Percentiles rank a stretch among this genome's conserved stretches.
Evolutionary conservation across 805 yeast genomes (phyloP).

Genomic region (Yarrowia sp.): DNA sequence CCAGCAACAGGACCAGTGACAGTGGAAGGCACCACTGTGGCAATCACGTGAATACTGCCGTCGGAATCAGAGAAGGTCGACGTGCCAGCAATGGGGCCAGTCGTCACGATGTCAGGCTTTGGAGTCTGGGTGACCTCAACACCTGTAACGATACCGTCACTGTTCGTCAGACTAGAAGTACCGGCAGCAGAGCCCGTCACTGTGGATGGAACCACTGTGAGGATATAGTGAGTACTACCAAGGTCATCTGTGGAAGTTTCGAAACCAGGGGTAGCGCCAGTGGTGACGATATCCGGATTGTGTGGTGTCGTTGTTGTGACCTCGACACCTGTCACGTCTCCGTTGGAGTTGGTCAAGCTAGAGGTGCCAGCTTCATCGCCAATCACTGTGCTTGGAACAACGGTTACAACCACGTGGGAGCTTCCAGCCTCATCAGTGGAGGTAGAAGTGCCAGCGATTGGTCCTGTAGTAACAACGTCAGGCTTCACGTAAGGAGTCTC

Average conservation of each 20-base stretch:
- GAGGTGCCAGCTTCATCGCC: not conserved
- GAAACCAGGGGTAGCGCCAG: no score
- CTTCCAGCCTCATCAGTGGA: not conserved
- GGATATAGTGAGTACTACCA: not conserved
- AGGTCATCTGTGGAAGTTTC: no score
- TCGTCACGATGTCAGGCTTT: no score
- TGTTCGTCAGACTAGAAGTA: not conserved
- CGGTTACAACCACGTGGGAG: not conserved
- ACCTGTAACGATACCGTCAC: not conserved
- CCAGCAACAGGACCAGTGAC: not conserved
- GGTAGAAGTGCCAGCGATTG: not conserved
- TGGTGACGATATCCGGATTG: no score
- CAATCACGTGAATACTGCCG: not conserved
- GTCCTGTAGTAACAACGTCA: not conserved
- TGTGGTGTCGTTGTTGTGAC: no score
- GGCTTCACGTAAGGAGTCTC: not conserved
- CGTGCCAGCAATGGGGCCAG: no score
- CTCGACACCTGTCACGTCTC: no score
- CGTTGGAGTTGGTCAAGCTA: no score
- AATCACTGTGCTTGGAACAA: not conserved
- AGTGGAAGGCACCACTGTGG: not conserved
- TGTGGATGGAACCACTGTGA: not conserved
- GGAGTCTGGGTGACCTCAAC: not conserved
- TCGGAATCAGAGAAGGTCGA: not conserved
- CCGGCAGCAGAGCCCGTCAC: not conserved